Evolutionary conservation across 2,329 filamentous ascomycete genomes (phyloP).

Genomic region (Berkeleyomyces rouxiae): DNA sequence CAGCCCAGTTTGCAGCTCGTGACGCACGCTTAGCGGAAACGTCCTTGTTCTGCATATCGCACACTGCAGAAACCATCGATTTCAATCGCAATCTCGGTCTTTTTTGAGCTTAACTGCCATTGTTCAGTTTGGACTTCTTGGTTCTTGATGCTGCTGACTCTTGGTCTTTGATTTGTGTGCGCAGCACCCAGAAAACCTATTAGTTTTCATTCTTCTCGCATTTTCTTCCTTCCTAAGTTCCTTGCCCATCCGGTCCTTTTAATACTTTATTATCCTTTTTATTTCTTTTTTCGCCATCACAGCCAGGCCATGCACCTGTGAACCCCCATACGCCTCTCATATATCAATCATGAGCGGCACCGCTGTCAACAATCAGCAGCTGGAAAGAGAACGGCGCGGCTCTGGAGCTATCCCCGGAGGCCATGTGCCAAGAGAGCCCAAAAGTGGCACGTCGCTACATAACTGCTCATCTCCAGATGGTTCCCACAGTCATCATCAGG

Average conservation of each 20-base stretch:
- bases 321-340: neutral
- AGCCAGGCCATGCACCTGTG: neutral
- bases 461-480: neutral
- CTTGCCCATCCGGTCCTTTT: neutral
- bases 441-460: neutral
- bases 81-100: neutral
- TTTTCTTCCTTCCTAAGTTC: neutral
- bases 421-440: neutral
- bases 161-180: neutral
- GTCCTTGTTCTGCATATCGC: neutral
- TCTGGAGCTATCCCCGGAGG: neutral
- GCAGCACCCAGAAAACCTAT: neutral
- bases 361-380: neutral
- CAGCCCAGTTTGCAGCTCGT: neutral
- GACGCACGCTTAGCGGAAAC: neutral
- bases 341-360: neutral
- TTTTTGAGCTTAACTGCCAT: neutral
- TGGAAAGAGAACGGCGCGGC: neutral
- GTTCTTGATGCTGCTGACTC: constrained; percentile 1
- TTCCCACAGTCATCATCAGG: neutral
- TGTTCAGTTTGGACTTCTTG: neutral
- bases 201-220: neutral
- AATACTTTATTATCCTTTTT: neutral
- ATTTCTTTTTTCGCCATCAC: neutral
- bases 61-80: neutral